A percentile compares a stretch with the other conserved stretches of the same genome.
phyloP scores from a whole-genome alignment of 2,329 filamentous ascomycete genomes.

The Ceratocystis colombiana region DNA sequence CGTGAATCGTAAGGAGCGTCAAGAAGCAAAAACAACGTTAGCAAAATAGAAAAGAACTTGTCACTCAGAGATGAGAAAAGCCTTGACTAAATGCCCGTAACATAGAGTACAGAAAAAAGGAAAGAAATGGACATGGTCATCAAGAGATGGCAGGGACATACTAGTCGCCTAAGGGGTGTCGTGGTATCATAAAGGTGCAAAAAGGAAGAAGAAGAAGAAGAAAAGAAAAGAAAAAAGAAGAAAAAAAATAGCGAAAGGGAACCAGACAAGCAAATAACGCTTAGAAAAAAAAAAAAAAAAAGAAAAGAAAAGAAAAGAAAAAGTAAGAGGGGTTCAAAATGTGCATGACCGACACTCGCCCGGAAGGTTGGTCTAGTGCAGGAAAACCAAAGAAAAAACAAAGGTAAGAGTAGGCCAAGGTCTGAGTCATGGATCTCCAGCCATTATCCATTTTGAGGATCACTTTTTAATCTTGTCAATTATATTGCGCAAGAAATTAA shows the following conservation, averaged over 20 bases:
- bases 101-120: background rate
- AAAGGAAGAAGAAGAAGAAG: background rate
- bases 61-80: background rate
- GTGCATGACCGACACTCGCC: background rate
- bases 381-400: background rate
- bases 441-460: background rate
- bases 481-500: slow-evolving; percentile 42
- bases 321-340: background rate
- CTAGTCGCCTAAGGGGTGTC: slow-evolving; percentile 10
- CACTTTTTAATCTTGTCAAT: slow-evolving; percentile 37
- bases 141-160: background rate
- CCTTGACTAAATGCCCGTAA: background rate
- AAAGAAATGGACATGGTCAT: background rate
- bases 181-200: slow-evolving; percentile 5
- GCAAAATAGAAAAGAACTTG: background rate
- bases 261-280: background rate
- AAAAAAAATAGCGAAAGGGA: background rate
- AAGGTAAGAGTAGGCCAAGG: no score
- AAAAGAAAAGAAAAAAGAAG: background rate
- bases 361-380: background rate
- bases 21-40: background rate
- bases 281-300: background rate
- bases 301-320: background rate
- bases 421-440: background rate
- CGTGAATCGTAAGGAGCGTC: background rate